phyloP scores from a whole-genome alignment of 331 rosid species.

The Cydonia oblonga region DNA sequence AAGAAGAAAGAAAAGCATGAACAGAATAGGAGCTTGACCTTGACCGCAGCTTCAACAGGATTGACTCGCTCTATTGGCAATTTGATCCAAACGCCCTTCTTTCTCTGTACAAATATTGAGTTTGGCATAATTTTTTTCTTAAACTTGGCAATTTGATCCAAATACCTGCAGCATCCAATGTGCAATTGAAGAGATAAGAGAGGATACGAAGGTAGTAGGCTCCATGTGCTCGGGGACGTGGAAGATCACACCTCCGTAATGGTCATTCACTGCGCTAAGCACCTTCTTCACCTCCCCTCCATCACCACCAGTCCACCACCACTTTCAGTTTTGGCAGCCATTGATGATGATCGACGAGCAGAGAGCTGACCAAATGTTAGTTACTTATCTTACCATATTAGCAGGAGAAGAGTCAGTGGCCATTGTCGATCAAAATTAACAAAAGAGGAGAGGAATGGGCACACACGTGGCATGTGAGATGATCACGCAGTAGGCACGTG shows the following conservation, averaged over 20 bases:
- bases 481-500: constrained; percentile 2
- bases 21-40: constrained; percentile 27
- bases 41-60: constrained; percentile 58
- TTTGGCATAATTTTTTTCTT: too few species aligned
- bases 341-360: background rate
- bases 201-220: background rate
- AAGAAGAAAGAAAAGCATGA: background rate
- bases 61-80: constrained; percentile 53
- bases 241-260: background rate
- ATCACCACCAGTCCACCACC: too few species aligned
- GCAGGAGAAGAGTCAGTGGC: too few species aligned
- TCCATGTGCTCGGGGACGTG: background rate
- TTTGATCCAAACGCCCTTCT: constrained; percentile 75
- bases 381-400: background rate
- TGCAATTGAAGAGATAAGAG: background rate
- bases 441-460: too few species aligned
- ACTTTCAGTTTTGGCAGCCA: background rate
- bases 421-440: too few species aligned
- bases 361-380: background rate
- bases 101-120: constrained; percentile 35
- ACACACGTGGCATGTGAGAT: background rate
- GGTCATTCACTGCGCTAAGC: background rate
- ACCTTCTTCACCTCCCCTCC: background rate
- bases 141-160: background rate
- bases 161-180: constrained; percentile 48